phyloP scores from a whole-genome alignment of 352 stramenopile species.

The Phytopythium helicoides region DNA sequence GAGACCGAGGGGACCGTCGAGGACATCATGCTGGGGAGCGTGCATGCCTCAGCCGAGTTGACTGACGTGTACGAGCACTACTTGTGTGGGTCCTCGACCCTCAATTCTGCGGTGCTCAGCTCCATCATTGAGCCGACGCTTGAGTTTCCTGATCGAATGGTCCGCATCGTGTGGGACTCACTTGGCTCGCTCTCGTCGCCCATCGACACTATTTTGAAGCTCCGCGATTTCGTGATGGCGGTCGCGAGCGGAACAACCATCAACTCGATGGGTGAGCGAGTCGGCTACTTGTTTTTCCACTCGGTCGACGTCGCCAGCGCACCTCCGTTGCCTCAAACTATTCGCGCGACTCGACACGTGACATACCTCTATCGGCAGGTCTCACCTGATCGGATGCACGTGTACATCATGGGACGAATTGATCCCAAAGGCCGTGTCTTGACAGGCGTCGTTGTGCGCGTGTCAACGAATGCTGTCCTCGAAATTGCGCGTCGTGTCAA shows the following conservation, averaged over 20 bases:
- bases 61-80: not conserved
- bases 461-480: conserved; percentile 1
- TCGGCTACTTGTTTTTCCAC: conserved; percentile 8
- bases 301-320: too few relatives aligned
- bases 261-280: conserved; percentile 1
- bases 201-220: not conserved
- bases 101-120: not conserved
- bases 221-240: conserved; percentile 48
- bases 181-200: not conserved
- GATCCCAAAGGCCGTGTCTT: not conserved
- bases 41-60: not conserved
- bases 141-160: too few relatives aligned
- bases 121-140: not conserved
- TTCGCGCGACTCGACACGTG: too few relatives aligned
- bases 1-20: not conserved
- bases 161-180: not conserved
- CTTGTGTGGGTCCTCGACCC: not conserved
- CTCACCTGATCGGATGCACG: conserved; percentile 1
- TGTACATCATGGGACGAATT: conserved; percentile 3
- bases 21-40: not conserved
- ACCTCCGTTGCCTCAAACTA: too few relatives aligned
- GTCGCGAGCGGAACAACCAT: conserved; percentile 31
- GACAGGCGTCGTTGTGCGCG: not conserved
- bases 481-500: not conserved
- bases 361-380: too few relatives aligned